phyloP scores from a whole-genome alignment of 495 filamentous ascomycete genomes.

The Xylaria intraflava region DNA sequence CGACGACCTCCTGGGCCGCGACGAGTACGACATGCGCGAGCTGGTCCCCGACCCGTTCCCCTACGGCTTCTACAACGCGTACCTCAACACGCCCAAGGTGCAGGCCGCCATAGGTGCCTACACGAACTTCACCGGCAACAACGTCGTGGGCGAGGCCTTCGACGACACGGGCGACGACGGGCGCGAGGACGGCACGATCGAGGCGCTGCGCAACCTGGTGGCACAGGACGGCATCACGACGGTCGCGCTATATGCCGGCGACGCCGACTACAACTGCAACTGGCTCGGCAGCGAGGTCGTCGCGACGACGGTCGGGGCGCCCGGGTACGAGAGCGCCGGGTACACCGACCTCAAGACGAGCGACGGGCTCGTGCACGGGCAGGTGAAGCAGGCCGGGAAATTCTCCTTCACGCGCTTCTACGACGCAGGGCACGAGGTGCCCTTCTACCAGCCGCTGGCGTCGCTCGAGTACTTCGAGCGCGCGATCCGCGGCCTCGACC shows the following conservation, averaged over 20 bases:
- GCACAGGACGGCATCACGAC: slow-evolving; percentile 42
- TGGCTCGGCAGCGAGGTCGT: slow-evolving; percentile 52
- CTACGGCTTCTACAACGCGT: slow-evolving; percentile 50
- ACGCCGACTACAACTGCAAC: slow-evolving; percentile 61
- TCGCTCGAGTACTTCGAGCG: slow-evolving; percentile 55
- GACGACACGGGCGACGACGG: slow-evolving; percentile 51
- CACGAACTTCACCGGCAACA: slow-evolving; percentile 49
- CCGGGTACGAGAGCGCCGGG: slow-evolving; percentile 43
- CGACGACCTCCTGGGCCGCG: slow-evolving; percentile 45
- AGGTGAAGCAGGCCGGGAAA: slow-evolving; percentile 55
- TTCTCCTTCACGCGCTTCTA: slow-evolving; percentile 61
- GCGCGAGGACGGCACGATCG: slow-evolving; percentile 44
- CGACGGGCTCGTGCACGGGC: slow-evolving; percentile 54
- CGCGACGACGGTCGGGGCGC: slow-evolving; percentile 37
- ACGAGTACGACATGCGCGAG: slow-evolving; percentile 58
- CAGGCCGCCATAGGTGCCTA: slow-evolving; percentile 54
- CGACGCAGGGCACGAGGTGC: slow-evolving; percentile 61
- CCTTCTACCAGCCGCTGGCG: slow-evolving; percentile 63
- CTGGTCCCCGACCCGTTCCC: slow-evolving; percentile 55
- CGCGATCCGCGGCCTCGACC: slow-evolving; percentile 48
- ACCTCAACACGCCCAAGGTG: slow-evolving; percentile 51
- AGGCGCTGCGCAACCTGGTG: slow-evolving; percentile 45
- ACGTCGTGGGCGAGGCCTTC: slow-evolving; percentile 46
- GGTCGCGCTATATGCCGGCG: slow-evolving; percentile 52
- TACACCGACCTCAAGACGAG: slow-evolving; percentile 49